Base-by-base conservation (phyloP, 495 filamentous ascomycete species). In the Achaetomiella virescens region DNA sequence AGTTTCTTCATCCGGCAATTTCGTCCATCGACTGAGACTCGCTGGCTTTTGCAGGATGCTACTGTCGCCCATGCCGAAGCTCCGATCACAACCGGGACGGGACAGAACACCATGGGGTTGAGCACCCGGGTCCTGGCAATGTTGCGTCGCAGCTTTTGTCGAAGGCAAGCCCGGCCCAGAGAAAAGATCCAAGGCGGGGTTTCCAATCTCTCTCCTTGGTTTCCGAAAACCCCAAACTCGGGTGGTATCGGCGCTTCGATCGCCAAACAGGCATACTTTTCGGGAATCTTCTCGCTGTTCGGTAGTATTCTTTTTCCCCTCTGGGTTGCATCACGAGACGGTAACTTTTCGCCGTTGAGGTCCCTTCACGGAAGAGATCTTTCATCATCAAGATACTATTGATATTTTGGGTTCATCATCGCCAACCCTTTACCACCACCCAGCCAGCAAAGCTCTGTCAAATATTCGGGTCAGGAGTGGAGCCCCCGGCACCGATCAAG, bases 181-280 rank as follows among this genome's bases (percentile, higher is more conserved):
- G 33, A 49, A 21, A 49, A 25, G 12, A 22, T 9, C 20, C 18
- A 15, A 11, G 18, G 47, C 47, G 47, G 47, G 35, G 47, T n/a
- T 21, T 33, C 18, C 47, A 38, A n/a, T n/a, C n/a, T 49, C 18
- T 33, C 21, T 10, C 49, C n/a, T 18, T 42, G n/a, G n/a, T n/a
- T n/a, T n/a, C n/a, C n/a, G n/a, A n/a, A n/a, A n/a, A n/a, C 10
- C 48, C 33, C 46, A 36, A 22, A 17, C 42, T 6, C 29, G 40
- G 40, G 51, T 36, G 8, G 50, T 37, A 54, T 52, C 41, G 29
- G 41, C 51, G 40, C 40, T 45, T 54, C 40, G 27, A 29, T 45
- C 51, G 50, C 35, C 25, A 36, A 45, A 6, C 17, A 4, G 27
- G 27, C 9, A 9, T 31, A 31, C 4, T 31, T 31, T 31, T 31